Evolutionary conservation across 495 filamentous ascomycete genomes (phyloP), one percentile per base, ranked within the genome.

Genomic region (Aspergillus nanangensis): DNA sequence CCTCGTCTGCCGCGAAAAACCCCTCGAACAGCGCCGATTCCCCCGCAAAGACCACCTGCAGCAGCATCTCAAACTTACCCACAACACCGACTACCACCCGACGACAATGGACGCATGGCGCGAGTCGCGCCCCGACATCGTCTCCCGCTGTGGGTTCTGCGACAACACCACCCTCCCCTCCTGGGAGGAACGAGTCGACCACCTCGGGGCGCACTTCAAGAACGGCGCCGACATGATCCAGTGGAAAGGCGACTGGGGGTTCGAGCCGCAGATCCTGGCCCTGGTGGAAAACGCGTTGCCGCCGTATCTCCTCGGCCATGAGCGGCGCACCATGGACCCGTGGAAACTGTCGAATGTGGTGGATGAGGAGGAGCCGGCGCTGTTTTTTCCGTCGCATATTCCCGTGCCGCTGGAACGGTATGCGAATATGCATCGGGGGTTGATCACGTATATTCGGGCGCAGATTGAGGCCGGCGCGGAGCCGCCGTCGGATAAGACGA

Each of bases 31-130:
- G 41, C 76, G 86, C 4, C 83, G 82, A 1, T 90, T 88, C 56
- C 87, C 86, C 48, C 76, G 86, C 18, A 90, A 89, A 64, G 86
- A 90, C 54, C 86, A 90, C 56, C 71, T 90, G 3, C 70, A 80
- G 15, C 86, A 90, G 53, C 86, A 90, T 50, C 65, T 90, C n/a
- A 75, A 80, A 38, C 71, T 89, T 4, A 77, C 87, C 19, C 86
- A 90, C 58, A 62, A 74, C 33, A 77, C 77, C 47, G 79, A 77
- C 48, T 82, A 85, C 51, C 65, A 71, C 18, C 51, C 63, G n/a
- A 59, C 70, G 13, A 10, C 14, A 3, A 88, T 88, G 84, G 80
- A 88, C 8, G 65, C 66, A 25, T 89, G 86, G 86, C 84, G 82
- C 59, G 63, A 72, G 15, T 67, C 72, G 4, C 75, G 71, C 2